phyloP scores from a whole-genome alignment of 2,329 filamentous ascomycete species.

The Pseudocercospora macadamiae region DNA sequence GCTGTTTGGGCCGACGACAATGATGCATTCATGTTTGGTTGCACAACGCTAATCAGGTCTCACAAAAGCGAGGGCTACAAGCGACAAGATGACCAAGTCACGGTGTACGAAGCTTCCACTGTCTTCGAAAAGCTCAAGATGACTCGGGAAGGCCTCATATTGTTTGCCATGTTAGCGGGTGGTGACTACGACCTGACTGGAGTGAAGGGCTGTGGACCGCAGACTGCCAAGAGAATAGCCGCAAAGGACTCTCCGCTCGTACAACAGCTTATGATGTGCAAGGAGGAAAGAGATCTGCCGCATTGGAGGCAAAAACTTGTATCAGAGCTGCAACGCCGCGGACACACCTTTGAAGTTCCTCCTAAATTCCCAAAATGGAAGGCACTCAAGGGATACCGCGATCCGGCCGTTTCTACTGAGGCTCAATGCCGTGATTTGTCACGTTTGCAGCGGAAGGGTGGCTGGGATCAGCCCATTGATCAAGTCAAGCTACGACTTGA shows the following conservation, averaged over 20 bases:
- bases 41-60: constrained; percentile 44
- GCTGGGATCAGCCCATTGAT: constrained; percentile 38
- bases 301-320: constrained; percentile 35
- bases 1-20: constrained; percentile 54
- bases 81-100: constrained; percentile 43
- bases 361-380: constrained; percentile 32
- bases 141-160: constrained; percentile 42
- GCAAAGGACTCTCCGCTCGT: too few relatives aligned
- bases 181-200: constrained; percentile 47
- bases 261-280: constrained; percentile 27
- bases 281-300: constrained; percentile 14
- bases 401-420: constrained; percentile 40
- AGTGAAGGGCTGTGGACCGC: constrained; percentile 41
- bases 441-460: constrained; percentile 30
- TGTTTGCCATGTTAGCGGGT: constrained; percentile 47
- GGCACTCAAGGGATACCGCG: constrained; percentile 42
- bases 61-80: constrained; percentile 41
- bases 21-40: constrained; percentile 54
- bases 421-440: constrained; percentile 36
- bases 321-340: not conserved
- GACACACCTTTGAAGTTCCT: constrained; percentile 28
- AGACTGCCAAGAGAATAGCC: constrained; percentile 35
- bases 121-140: constrained; percentile 37
- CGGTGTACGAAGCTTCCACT: constrained; percentile 37
- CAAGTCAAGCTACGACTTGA: constrained; percentile 40